Base-by-base conservation (phyloP, 306 rosid species). In the Canavalia ensiformis region DNA sequence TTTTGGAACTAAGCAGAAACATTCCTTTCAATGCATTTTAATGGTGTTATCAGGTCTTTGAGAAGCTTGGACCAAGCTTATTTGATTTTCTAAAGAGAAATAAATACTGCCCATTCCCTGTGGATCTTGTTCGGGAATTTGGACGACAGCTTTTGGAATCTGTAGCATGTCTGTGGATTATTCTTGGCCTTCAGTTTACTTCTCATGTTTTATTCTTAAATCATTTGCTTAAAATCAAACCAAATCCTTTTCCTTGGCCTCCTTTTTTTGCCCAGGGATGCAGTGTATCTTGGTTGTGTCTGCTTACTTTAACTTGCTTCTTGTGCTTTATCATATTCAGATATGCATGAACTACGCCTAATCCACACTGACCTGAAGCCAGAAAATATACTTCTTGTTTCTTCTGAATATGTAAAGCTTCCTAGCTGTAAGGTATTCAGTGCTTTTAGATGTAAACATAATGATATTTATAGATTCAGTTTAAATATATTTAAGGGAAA, bases 101-200 rank as follows among this genome's bases (percentile, higher is more conserved):
- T 92, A 94, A 88, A 90, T 92, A 92, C 94, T 89, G 92, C 90
- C 93, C 98, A 76, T 92, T 95, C 89, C 98, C 97, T 84, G 91
- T 92, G 97, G 98, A 95, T 81, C 98, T 95, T 91, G 98, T 92
- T 90, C 97, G 95, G 85, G 98, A 95, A 90, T 92, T 92, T 87
- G 98, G 97, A 90, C 88, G 97, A 82, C 98, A 95, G 97, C 97
- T 95, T 95, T 89, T 95, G 97, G 98, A 92, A 88, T 91, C 98
- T 84, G 97, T 95, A 90, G 97, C 98, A 91, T 92, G 98, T 95
- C 92, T 94, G 92, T 92, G 90, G 86, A 91, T 88, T 86, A 83
- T 90, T 88, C 90, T 86, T 89, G 79, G 85, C 89, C 93, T 91
- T 82, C 83, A 74, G 70, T 87, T 84, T 85, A 84, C 81, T 80